Evolutionary conservation across 768 basidiomycete genomes (phyloP).

Genomic region (Podaxis sp.): DNA sequence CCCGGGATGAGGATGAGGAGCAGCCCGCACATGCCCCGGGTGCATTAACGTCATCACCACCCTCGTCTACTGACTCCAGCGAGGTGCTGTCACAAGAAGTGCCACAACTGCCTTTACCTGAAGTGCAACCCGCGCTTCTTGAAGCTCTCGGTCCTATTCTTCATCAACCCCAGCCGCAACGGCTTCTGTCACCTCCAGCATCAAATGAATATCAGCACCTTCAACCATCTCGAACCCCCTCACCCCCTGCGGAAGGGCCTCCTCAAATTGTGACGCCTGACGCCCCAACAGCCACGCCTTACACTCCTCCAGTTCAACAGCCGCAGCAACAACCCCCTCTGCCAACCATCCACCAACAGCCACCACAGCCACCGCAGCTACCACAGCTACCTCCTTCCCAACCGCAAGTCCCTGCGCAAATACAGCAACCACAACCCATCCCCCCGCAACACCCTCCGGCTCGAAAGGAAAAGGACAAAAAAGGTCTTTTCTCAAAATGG

Average conservation of each 20-base stretch:
- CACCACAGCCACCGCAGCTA: not conserved
- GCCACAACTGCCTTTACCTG: slow-evolving; percentile 25
- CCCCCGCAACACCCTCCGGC: slow-evolving; percentile 39
- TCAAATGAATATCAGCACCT: slow-evolving; percentile 31
- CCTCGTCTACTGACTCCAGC: slow-evolving; percentile 17
- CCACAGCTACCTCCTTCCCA: slow-evolving; percentile 25
- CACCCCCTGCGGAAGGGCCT: slow-evolving; percentile 42
- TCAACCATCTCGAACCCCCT: slow-evolving; percentile 56
- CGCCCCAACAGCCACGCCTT: slow-evolving; percentile 24
- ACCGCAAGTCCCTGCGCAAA: slow-evolving; percentile 13
- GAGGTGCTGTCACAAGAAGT: slow-evolving; percentile 20
- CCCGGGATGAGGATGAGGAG: slow-evolving; percentile 55
- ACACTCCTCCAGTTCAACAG: slow-evolving; percentile 20
- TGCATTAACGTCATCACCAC: slow-evolving; percentile 32
- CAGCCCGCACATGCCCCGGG: slow-evolving; percentile 25
- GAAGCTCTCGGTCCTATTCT: slow-evolving; percentile 44
- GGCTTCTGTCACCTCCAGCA: slow-evolving; percentile 42
- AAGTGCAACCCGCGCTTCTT: slow-evolving; percentile 32
- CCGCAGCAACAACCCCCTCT: slow-evolving; percentile 18
- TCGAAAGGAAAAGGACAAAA: slow-evolving; percentile 72
- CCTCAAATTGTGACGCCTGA: slow-evolving; percentile 24
- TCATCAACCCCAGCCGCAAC: slow-evolving; percentile 70
- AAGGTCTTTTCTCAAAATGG: slow-evolving; percentile 66
- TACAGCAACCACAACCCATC: not conserved
- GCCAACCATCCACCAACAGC: slow-evolving; percentile 29